Evolutionary conservation across 1,139 yeast genomes (phyloP).

Genomic region (Geotrichum armillariae): DNA sequence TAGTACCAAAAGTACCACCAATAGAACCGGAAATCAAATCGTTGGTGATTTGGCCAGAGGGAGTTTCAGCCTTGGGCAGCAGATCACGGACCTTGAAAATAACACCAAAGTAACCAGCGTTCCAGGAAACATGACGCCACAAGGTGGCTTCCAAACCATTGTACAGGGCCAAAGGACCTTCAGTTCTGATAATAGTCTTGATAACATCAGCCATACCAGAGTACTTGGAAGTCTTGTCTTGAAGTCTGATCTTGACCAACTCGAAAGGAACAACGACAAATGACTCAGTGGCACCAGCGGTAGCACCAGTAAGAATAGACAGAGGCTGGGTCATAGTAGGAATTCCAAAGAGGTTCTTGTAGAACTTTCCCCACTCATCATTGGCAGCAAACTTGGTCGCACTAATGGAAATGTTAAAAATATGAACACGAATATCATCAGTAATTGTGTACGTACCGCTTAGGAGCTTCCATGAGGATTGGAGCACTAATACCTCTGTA

Average conservation of each 20-base stretch:
- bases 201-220: slow-evolving; percentile 86
- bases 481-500: slow-evolving; percentile 97
- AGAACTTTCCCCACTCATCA: slow-evolving; percentile 93
- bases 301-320: slow-evolving; percentile 92
- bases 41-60: slow-evolving; percentile 72
- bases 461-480: slow-evolving; percentile 98
- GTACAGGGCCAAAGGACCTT: slow-evolving; percentile 83
- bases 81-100: slow-evolving; percentile 81
- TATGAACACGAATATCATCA: slow-evolving; percentile 1
- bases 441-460: slow-evolving; percentile 43
- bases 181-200: slow-evolving; percentile 63
- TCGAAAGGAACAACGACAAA: slow-evolving; percentile 97
- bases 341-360: slow-evolving; percentile 70
- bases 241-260: slow-evolving; percentile 80
- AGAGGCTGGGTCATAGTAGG: slow-evolving; percentile 73
- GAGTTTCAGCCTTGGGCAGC: slow-evolving; percentile 74
- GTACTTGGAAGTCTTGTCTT: slow-evolving; percentile 80
- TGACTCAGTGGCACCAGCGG: slow-evolving; percentile 97
- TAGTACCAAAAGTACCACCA: slow-evolving; percentile 96
- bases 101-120: slow-evolving; percentile 96
- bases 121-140: slow-evolving; percentile 97
- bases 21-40: slow-evolving; percentile 90
- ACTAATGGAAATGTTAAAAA: slow-evolving; percentile 22
- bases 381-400: slow-evolving; percentile 98
- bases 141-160: slow-evolving; percentile 95